phyloP scores from a whole-genome alignment of 2,329 filamentous ascomycete species.

The Chaetomium globosum region DNA sequence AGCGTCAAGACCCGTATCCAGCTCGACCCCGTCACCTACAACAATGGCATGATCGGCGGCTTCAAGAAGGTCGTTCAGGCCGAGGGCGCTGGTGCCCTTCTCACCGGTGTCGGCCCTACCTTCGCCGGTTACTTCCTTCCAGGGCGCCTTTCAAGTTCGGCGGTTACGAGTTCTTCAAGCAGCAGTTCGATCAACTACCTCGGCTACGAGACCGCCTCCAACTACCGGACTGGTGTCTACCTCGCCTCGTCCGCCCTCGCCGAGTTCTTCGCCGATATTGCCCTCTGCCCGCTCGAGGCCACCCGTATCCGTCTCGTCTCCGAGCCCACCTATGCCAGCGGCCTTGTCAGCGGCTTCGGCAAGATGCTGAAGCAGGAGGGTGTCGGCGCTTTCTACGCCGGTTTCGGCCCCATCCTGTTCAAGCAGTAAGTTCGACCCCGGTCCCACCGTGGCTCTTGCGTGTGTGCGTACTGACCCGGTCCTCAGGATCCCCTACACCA shows the following conservation, averaged over 20 bases:
- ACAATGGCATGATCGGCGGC: constrained; percentile 75
- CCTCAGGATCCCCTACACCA: constrained; percentile 78
- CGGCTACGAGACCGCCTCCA: constrained; percentile 68
- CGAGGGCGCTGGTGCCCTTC: constrained; percentile 75
- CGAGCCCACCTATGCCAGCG: constrained; percentile 73
- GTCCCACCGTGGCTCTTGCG: too few species aligned
- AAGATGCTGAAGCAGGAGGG: constrained; percentile 77
- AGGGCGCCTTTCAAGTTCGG: constrained; percentile 87
- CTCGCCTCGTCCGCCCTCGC: constrained; percentile 62
- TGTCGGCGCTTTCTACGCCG: constrained; percentile 77
- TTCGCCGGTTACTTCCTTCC: constrained; percentile 83
- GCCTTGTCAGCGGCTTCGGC: constrained; percentile 69
- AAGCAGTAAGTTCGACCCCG: constrained; percentile 63
- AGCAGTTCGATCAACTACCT: constrained; percentile 74
- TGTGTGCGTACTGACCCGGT: constrained; percentile 26
- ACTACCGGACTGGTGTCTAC: constrained; percentile 75
- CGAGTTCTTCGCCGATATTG: constrained; percentile 68
- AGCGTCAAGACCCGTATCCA: constrained; percentile 88
- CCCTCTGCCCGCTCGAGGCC: constrained; percentile 81
- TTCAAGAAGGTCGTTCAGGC: constrained; percentile 74
- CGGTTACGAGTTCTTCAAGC: constrained; percentile 88
- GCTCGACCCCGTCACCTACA: constrained; percentile 79
- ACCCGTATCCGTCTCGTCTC: constrained; percentile 84
- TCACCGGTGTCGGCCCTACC: constrained; percentile 77
- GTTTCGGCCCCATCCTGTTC: constrained; percentile 77